Evolutionary conservation across 202 grass and related monocot species (phyloP).

Genomic region (Elaeis oleifera): DNA sequence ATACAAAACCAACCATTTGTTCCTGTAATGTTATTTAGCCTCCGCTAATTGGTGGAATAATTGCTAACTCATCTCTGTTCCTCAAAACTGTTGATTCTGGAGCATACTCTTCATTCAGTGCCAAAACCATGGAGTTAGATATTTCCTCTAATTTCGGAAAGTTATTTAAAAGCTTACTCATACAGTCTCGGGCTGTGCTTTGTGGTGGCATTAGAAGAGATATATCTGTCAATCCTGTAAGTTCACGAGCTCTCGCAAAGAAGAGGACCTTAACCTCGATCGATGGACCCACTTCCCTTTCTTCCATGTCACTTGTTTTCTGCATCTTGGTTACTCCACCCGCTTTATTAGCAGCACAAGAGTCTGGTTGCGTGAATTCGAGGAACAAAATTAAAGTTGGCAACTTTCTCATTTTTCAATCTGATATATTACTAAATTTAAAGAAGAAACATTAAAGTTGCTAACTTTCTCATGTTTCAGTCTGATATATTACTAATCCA

Average conservation of each 20-base stretch:
- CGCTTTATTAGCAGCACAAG: too few relatives aligned
- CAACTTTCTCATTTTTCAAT: too few relatives aligned
- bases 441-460: too few relatives aligned
- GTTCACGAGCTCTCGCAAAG: constrained; percentile 75
- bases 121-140: constrained; percentile 63
- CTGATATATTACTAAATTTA: too few relatives aligned
- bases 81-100: constrained; percentile 42
- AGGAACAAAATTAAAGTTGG: too few relatives aligned
- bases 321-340: too few relatives aligned
- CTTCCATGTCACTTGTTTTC: too few relatives aligned
- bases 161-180: constrained; percentile 33
- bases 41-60: constrained; percentile 87
- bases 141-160: constrained; percentile 85
- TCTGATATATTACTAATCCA: too few relatives aligned
- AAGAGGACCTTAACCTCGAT: constrained; percentile 66
- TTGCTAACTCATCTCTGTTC: constrained; percentile 61
- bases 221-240: constrained; percentile 48
- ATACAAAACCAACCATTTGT: too few relatives aligned
- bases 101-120: constrained; percentile 82
- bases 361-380: too few relatives aligned
- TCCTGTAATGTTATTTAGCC: constrained; percentile 31
- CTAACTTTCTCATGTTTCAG: too few relatives aligned
- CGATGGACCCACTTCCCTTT: neutral
- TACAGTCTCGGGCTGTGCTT: constrained; percentile 61
- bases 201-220: constrained; percentile 42